These are phyloP conservation scores for Fomitopsis betulina DNA, from an alignment of 1,284 basidiomycete genomes.

Conservation along the genomic window DNA sequence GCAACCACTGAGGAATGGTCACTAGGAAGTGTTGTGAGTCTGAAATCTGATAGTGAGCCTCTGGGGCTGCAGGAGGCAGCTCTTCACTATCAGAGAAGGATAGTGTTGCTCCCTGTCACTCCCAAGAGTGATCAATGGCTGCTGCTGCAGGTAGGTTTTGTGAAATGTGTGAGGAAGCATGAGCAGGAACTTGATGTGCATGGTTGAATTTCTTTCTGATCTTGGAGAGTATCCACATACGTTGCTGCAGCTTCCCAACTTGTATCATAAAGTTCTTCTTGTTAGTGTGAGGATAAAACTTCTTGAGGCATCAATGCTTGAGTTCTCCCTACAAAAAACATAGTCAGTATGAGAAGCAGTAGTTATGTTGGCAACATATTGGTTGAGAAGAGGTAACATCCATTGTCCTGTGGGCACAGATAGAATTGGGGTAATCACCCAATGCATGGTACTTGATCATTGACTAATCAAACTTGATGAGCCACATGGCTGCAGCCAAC, in stretches of 20 bases:
- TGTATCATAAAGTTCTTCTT: slow-evolving; percentile 22
- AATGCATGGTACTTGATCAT: not conserved
- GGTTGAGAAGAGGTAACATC: slow-evolving; percentile 22
- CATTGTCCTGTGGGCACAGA: not conserved
- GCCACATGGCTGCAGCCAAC: not conserved
- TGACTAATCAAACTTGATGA: not conserved
- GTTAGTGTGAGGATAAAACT: slow-evolving; percentile 27
- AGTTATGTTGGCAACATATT: slow-evolving; percentile 17
- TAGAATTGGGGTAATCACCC: not conserved
- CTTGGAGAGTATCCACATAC: slow-evolving; percentile 2
- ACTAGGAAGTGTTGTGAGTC: slow-evolving; percentile 16
- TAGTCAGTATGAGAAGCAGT: not conserved
- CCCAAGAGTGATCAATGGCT: not conserved
- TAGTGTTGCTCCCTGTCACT: not conserved
- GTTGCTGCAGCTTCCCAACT: slow-evolving; percentile 20
- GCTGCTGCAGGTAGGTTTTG: not conserved
- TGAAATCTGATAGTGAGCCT: slow-evolving; percentile 9
- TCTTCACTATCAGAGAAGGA: not conserved
- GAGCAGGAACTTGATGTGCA: not conserved
- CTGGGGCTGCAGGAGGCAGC: not conserved
- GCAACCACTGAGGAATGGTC: not conserved
- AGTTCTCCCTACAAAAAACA: slow-evolving; percentile 26
- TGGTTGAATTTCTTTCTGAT: not conserved
- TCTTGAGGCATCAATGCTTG: slow-evolving; percentile 30
- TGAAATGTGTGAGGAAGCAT: not conserved